Base-by-base conservation (phyloP, 2,329 filamentous ascomycete genomes). In the Paracoccidioides brasiliensis region DNA sequence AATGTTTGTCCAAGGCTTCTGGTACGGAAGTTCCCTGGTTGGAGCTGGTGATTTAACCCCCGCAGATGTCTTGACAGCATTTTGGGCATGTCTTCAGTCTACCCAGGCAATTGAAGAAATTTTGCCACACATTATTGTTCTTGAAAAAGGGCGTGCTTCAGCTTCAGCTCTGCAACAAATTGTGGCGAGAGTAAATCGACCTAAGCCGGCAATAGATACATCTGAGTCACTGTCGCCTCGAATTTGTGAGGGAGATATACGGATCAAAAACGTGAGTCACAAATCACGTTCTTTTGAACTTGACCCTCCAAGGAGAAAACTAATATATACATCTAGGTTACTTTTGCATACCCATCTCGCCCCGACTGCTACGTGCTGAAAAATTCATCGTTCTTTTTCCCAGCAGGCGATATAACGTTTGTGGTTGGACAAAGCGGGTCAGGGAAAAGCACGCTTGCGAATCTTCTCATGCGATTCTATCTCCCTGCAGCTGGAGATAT, bases 1-100 rank as follows among this genome's bases (percentile, higher is more conserved):
- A 1, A 83, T 96, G 67, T 96, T 97, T 61, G 84, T 94, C 0
- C 80, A 90, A 56, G 90, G 90, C 0, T 96, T 97, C 64, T 95
- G 88, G 81, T 95, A 90, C 62, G 90, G 90, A 0, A 80, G 85
- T 33, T 74, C 80, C 1, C 77, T 95, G 1, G 82, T 93, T 8
- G 74, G 76, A 8, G 70, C 78, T 1, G 82, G 81, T 1, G 68
- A 76, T 0, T 72, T 81, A 10, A 76, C 74, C 9, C 73, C 88
- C 0, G 86, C 84, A 0, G 75, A 84, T 55, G 80, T 95, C 3
- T 69, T 96, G 46, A 93, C 88, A 0, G 86, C 89, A 0, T 96
- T 97, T 61, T 95, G 93, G 74, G 81, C 87, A 4, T 86, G 85
- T 2, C 73, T 96, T 40, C 82, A 83, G 52, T 85, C 86, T 0